These are phyloP conservation scores for Boeremia exigua DNA, from an alignment of 2,329 filamentous ascomycete genomes.

Conservation along the genomic window DNA sequence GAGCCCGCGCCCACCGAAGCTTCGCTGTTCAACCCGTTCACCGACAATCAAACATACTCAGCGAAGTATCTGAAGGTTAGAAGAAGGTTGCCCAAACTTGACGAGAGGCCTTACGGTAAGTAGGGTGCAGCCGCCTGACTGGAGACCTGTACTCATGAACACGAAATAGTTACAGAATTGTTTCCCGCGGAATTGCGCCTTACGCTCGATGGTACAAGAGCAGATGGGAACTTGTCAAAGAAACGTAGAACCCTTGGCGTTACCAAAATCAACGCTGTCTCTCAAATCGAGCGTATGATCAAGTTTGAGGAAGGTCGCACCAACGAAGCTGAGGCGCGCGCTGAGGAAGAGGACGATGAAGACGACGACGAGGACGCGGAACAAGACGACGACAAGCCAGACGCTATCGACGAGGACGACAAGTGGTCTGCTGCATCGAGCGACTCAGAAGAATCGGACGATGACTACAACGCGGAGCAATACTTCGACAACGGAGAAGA, in stretches of 20 bases:
- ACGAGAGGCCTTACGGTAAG: slow-evolving; percentile 62
- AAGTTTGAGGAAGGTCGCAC: slow-evolving; percentile 53
- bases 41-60: slow-evolving; percentile 66
- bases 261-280: slow-evolving; percentile 39
- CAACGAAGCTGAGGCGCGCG: slow-evolving; percentile 55
- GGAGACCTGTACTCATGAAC: slow-evolving; percentile 6
- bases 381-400: slow-evolving; percentile 57
- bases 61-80: slow-evolving; percentile 64
- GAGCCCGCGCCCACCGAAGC: slow-evolving; percentile 48
- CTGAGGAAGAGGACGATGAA: slow-evolving; percentile 50
- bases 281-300: slow-evolving; percentile 48
- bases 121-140: slow-evolving; percentile 12
- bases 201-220: slow-evolving; percentile 53
- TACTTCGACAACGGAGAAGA: slow-evolving; percentile 61
- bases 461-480: slow-evolving; percentile 68
- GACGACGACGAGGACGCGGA: slow-evolving; percentile 56
- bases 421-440: slow-evolving; percentile 60
- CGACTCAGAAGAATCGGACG: slow-evolving; percentile 68
- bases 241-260: slow-evolving; percentile 44
- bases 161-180: slow-evolving; percentile 57
- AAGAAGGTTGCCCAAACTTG: slow-evolving; percentile 61
- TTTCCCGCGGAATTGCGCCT: slow-evolving; percentile 66
- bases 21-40: slow-evolving; percentile 63
- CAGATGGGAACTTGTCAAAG: slow-evolving; percentile 29
- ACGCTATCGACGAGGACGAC: slow-evolving; percentile 64